Evolutionary conservation across 768 basidiomycete species (phyloP), one percentile per base, ranked within the genome.

Genomic region (Boletellus ananas): DNA sequence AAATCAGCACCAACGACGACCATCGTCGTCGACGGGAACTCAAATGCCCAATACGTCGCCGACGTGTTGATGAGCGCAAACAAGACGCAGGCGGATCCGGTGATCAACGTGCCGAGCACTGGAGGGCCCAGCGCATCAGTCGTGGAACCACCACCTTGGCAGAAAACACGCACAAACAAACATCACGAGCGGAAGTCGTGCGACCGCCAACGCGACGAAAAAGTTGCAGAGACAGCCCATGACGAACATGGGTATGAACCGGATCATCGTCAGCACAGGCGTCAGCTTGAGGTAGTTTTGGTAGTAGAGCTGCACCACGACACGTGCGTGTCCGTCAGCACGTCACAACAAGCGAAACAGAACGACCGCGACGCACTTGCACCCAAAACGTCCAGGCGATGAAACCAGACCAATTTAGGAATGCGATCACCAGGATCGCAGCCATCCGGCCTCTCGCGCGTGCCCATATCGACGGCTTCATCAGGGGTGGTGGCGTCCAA

Each of bases 1-100:
- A 91, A 87, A 59, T 91, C 90, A 1, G 81, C 87, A 17, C 90
- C 90, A 41, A 88, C 75, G 13, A 90, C 88, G 18, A 78, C 68
- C 39, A 85, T 50, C 35, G 80, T 67, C 0, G 85, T 77, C 1
- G 83, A 78, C 0, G 87, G 85, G 66, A 91, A 91, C 6, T 80
- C 82, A 50, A 75, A 85, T 1, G 84, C 85, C 90, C 89, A 91
- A 57, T 83, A 91, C 1, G 81, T 67, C 7, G 70, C 71, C 0
- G 64, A 53, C 0, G 84, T 77, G 21, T 78, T 55, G 54, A 90
- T 85, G 2, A 86, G 55, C 2, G 88, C 88, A 58, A 90, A 87
- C 4, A 90, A 68, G 9, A 90, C 66, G 51, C 75, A 77, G 0
- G 85, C 84, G 8, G 65, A 43, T 4, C 74, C 73, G 0, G 89